Base-by-base conservation (phyloP, 768 basidiomycete genomes). In the Suillus hirtellus region DNA sequence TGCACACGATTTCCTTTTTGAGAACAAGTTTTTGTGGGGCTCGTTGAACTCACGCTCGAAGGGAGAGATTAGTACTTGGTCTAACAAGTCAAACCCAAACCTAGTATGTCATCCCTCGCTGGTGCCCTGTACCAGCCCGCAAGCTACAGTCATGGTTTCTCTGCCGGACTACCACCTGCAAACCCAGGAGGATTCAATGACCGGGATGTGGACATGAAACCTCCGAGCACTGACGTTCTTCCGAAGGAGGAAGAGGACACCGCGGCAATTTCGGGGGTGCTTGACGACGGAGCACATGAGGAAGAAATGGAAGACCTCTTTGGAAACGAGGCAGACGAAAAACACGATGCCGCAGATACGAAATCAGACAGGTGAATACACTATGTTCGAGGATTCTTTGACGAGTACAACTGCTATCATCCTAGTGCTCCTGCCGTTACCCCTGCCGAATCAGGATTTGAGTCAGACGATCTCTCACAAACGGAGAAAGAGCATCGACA, bases 271-370 rank as follows among this genome's bases (percentile, higher is more conserved):
- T 67, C 65, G 19, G 67, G 60, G 11, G 19, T 21, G 2, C 54
- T 62, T 46, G 54, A 50, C 40, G 65, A 70, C 19, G 59, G 68
- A 34, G 63, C 15, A 15, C 55, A 69, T 56, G 68, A 68, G 17
- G 80, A 85, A 67, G 84, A 83, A 64, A 89, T 92, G 87, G 84
- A 85, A 65, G 91, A 93, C 73, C 84, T 93, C 61, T 93, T 93
- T 72, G 92, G 90, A 40, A 86, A 89, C 65, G 90, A 91, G 60
- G 81, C 84, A 50, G 86, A 80, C 17, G 78, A 71, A 37, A 69
- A 69, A 63, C 70, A 75, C 76, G 38, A 54, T 21, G 24, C 37
- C 21, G 43, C 44, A 19, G 78, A 81, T 43, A 75, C 80, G 62
- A 84, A 84, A 67, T 82, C 76, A 62, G 80, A 79, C 64, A 81